Evolutionary conservation across 2,329 filamentous ascomycete species (phyloP).

Genomic region (Xylariales sp.): DNA sequence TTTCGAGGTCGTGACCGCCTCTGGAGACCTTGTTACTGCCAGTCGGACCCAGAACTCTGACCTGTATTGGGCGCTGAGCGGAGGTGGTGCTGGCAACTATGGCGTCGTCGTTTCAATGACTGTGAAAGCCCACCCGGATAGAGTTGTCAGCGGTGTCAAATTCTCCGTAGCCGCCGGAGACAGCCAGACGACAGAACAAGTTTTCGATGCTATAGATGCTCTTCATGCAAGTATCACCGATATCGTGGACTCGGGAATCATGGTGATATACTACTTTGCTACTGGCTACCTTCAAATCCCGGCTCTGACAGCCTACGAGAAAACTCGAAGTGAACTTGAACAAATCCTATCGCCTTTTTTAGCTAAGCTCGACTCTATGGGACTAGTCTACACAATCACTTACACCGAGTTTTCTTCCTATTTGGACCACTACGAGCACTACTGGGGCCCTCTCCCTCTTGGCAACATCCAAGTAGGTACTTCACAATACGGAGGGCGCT

Average conservation of each 20-base stretch:
- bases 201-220: constrained; percentile 16
- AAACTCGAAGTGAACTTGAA: constrained; percentile 19
- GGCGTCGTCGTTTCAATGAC: constrained; percentile 35
- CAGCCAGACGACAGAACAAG: constrained; percentile 12
- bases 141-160: constrained; percentile 14
- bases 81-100: constrained; percentile 45
- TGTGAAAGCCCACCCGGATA: constrained; percentile 16
- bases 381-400: constrained; percentile 16
- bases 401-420: constrained; percentile 25
- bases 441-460: constrained; percentile 31
- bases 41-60: constrained; percentile 38
- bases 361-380: constrained; percentile 18
- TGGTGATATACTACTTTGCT: constrained; percentile 19
- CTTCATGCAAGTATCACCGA: constrained; percentile 19
- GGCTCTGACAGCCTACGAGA: constrained; percentile 23
- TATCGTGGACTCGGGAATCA: constrained; percentile 20
- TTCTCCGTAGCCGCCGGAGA: constrained; percentile 14
- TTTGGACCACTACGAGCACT: constrained; percentile 27
- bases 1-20: constrained; percentile 37
- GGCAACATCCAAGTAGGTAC: constrained; percentile 28
- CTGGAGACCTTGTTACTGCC: constrained; percentile 29
- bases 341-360: constrained; percentile 23
- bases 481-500: constrained; percentile 30
- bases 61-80: constrained; percentile 49
- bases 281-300: constrained; percentile 15